Percentiles rank a stretch among this genome's conserved stretches.
phyloP scores from a whole-genome alignment of 495 filamentous ascomycete species.

The Penicillium atrosanguineum region DNA sequence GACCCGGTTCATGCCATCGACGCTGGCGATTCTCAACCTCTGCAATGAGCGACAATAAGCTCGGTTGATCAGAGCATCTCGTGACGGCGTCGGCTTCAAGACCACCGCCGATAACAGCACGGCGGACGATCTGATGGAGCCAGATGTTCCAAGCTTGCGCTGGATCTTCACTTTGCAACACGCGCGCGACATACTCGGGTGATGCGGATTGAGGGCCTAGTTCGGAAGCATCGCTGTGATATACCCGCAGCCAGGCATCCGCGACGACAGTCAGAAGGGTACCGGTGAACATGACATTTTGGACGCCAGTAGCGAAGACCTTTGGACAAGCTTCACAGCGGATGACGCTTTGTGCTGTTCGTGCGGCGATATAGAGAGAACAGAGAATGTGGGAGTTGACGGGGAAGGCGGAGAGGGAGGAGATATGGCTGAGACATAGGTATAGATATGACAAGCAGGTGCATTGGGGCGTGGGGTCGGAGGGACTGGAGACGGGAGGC shows the following conservation, averaged over 20 bases:
- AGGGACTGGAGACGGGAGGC: constrained; percentile 21
- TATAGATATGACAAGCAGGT: constrained; percentile 47
- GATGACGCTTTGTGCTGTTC: constrained; percentile 55
- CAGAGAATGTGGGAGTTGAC: constrained; percentile 48
- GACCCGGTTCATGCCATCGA: constrained; percentile 36
- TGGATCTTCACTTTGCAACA: constrained; percentile 26
- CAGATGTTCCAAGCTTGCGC: constrained; percentile 36
- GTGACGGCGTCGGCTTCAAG: constrained; percentile 19
- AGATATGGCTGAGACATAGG: constrained; percentile 45
- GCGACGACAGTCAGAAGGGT: constrained; percentile 62
- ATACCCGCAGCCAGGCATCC: constrained; percentile 52
- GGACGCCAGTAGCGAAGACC: constrained; percentile 45
- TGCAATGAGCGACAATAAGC: constrained; percentile 35
- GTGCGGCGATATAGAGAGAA: constrained; percentile 56
- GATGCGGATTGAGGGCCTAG: constrained; percentile 38
- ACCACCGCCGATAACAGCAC: constrained; percentile 35
- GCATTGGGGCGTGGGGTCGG: constrained; percentile 30
- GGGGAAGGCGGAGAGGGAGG: constrained; percentile 41
- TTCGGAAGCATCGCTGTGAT: constrained; percentile 31
- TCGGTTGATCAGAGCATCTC: constrained; percentile 25
- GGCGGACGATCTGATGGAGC: constrained; percentile 40
- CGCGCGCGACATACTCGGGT: constrained; percentile 27
- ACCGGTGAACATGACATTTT: constrained; percentile 66
- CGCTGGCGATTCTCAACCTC: constrained; percentile 45
- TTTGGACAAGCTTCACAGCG: constrained; percentile 57